phyloP scores from a whole-genome alignment of 31 red algal species.

The Asparagopsis taxiformis region DNA sequence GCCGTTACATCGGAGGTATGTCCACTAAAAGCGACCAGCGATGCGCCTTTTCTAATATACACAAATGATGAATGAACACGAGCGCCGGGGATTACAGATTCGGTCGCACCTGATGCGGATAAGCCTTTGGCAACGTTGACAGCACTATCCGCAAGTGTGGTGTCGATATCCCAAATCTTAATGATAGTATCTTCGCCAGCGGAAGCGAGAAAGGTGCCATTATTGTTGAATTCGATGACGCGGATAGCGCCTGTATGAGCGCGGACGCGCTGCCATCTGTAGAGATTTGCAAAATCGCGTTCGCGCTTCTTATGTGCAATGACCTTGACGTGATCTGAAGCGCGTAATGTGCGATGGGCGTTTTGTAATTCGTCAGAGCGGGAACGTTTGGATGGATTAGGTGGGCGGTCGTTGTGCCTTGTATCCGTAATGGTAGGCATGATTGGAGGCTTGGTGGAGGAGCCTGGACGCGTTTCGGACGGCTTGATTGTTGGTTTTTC shows the following conservation, averaged over 20 bases:
- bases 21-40: conserved; percentile 44
- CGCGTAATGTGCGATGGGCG: conserved; percentile 17
- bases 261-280: conserved; percentile 48
- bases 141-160: conserved; percentile 22
- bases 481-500: conserved; percentile 23
- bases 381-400: conserved; percentile 29
- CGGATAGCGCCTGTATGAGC: conserved; percentile 66
- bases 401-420: not conserved
- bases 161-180: conserved; percentile 58
- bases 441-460: conserved; percentile 3
- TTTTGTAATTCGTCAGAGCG: conserved; percentile 54
- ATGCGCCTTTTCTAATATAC: conserved; percentile 21
- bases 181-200: conserved; percentile 52
- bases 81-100: too few species aligned
- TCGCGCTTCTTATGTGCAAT: conserved; percentile 46
- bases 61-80: conserved; percentile 27
- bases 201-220: conserved; percentile 40
- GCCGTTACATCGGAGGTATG: conserved; percentile 64
- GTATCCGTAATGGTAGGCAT: not conserved
- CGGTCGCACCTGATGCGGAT: conserved; percentile 3
- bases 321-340: conserved; percentile 37
- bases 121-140: conserved; percentile 4
- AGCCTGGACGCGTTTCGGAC: not conserved
- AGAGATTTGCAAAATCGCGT: conserved; percentile 44
- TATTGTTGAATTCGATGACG: conserved; percentile 48